Percentiles rank a stretch among this genome's conserved stretches.
phyloP scores from a whole-genome alignment of 2,329 filamentous ascomycete species.

The Trichoderma hamatum region DNA sequence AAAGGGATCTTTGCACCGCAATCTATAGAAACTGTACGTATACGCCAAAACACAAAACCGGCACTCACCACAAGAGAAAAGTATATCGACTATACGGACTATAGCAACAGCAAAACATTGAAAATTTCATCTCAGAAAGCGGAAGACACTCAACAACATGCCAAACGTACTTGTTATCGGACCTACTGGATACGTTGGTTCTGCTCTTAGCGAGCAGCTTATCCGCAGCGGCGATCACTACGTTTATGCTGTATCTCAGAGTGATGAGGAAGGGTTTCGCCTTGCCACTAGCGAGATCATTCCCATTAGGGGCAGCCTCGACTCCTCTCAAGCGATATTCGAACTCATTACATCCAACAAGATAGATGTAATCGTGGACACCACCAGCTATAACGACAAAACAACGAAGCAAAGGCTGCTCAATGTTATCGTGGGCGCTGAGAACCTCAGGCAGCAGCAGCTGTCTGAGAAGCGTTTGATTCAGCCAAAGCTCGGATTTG shows the following conservation, averaged over 20 bases:
- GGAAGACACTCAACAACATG: neutral
- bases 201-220: neutral
- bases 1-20: neutral
- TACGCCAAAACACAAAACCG: neutral
- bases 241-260: neutral
- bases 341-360: neutral
- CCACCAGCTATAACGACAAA: neutral
- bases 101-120: neutral
- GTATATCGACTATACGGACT: neutral
- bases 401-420: neutral
- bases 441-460: neutral
- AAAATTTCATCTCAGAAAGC: too few relatives aligned
- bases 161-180: slow-evolving; percentile 7
- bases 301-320: neutral
- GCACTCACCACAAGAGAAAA: neutral
- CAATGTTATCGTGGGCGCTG: neutral
- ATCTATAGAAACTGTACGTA: neutral
- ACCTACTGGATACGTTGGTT: neutral
- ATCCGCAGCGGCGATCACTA: slow-evolving; percentile 6
- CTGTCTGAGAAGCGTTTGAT: neutral
- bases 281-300: slow-evolving; percentile 1
- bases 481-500: neutral
- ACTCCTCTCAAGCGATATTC: neutral
- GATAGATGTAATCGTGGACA: neutral
- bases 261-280: neutral